Conservation (phyloP, 176 grass and related monocot genomes). For the Thalia dealbata region DNA sequence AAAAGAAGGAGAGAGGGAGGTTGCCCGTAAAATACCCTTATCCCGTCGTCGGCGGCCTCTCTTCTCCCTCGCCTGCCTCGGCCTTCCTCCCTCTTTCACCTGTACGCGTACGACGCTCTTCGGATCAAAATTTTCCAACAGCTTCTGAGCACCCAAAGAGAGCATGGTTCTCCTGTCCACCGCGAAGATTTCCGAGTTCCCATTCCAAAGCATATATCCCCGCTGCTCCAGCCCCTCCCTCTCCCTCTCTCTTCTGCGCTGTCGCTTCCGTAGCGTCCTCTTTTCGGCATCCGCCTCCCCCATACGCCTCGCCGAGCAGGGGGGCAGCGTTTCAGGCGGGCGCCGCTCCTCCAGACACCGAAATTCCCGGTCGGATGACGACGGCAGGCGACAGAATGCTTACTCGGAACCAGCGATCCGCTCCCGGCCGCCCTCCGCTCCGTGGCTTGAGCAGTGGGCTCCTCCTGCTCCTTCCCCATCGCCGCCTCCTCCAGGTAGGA, state of each 20-base stretch:
- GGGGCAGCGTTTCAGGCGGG: not conserved
- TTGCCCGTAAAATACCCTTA: too few relatives aligned
- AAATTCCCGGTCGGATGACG: not conserved
- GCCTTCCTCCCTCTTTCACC: too few relatives aligned
- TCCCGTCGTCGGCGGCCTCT: not conserved
- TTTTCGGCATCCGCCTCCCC: slow-evolving; percentile 11
- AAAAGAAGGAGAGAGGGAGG: too few relatives aligned
- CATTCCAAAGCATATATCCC: slow-evolving; percentile 47
- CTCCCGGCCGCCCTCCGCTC: slow-evolving; percentile 16
- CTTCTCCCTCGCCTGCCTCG: not conserved
- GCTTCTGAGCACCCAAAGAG: not conserved
- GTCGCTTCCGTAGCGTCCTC: slow-evolving; percentile 13
- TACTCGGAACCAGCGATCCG: slow-evolving; percentile 4
- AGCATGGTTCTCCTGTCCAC: slow-evolving; percentile 30
- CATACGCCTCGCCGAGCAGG: slow-evolving; percentile 16
- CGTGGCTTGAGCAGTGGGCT: slow-evolving; percentile 66
- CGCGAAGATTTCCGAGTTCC: slow-evolving; percentile 36
- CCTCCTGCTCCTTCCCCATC: slow-evolving; percentile 32
- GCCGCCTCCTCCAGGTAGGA: slow-evolving; percentile 11
- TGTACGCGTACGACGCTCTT: too few relatives aligned
- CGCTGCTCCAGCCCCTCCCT: slow-evolving; percentile 37
- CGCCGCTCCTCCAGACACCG: not conserved
- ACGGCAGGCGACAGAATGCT: not conserved
- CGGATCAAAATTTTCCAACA: slow-evolving; percentile 2
- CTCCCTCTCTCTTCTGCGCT: slow-evolving; percentile 18